A percentile compares a stretch with the other conserved stretches of the same genome.
Evolutionary conservation across 2,329 filamentous ascomycete species (phyloP).

Genomic region (Nothopassalora personata): DNA sequence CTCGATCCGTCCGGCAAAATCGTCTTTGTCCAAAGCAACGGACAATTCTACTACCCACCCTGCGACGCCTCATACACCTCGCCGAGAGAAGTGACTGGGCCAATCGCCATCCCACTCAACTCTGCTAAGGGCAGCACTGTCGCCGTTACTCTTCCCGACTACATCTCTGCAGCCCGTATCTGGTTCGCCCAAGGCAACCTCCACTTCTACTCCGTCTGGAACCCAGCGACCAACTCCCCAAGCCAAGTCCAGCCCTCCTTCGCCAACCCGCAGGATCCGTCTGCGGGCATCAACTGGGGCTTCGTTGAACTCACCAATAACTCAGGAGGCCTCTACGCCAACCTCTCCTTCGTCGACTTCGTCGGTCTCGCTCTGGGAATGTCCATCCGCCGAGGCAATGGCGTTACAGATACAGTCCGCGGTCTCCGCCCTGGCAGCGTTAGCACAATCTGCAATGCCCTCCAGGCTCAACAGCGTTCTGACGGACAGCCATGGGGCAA

Average conservation of each 20-base stretch:
- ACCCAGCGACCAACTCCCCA: conserved; percentile 25
- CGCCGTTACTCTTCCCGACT: conserved; percentile 38
- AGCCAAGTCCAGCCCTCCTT: conserved; percentile 48
- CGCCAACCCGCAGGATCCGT: conserved; percentile 36
- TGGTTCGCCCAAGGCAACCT: conserved; percentile 43
- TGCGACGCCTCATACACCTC: conserved; percentile 32
- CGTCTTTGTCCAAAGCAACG: conserved; percentile 40
- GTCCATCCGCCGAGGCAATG: conserved; percentile 47
- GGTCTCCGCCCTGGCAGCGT: conserved; percentile 57
- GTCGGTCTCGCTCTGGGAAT: conserved; percentile 47
- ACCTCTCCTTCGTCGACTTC: conserved; percentile 19
- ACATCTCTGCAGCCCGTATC: conserved; percentile 38
- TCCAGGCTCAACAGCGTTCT: conserved; percentile 49
- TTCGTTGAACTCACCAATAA: conserved; percentile 42
- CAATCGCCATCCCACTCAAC: conserved; percentile 40
- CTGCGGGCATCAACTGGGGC: conserved; percentile 38
- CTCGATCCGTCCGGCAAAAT: conserved; percentile 36
- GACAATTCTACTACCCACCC: conserved; percentile 39
- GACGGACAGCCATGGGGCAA: conserved; percentile 60
- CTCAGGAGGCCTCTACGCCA: conserved; percentile 8
- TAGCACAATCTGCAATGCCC: conserved; percentile 47
- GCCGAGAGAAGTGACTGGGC: conserved; percentile 29
- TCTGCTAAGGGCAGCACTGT: conserved; percentile 32
- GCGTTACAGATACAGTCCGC: conserved; percentile 46
- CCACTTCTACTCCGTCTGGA: conserved; percentile 39